A percentile compares a stretch with the other conserved stretches of the same genome.
Conservation (phyloP, 305 asterid species). For the Fraxinus platypoda region DNA sequence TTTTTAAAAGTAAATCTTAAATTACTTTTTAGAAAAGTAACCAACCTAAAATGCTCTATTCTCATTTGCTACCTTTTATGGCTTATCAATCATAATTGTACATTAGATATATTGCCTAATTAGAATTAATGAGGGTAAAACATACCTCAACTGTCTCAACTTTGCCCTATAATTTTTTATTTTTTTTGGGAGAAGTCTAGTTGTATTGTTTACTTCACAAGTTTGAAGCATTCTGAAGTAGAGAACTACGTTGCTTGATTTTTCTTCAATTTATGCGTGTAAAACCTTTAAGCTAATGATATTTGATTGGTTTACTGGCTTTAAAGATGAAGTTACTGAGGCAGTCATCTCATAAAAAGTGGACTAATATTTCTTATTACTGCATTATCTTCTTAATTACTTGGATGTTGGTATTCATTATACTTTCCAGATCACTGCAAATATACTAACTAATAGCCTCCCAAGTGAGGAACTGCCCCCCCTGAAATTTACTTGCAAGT, state of each 20-base stretch:
- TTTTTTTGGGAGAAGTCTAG: not conserved
- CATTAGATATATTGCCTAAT: not conserved
- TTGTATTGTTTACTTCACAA: not conserved
- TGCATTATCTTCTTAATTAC: not conserved
- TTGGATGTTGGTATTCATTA: not conserved
- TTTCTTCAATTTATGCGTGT: not conserved
- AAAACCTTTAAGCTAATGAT: not conserved
- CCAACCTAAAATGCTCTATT: not conserved
- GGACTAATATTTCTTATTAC: not conserved
- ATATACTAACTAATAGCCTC: not conserved
- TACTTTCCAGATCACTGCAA: not conserved
- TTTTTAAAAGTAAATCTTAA: not conserved
- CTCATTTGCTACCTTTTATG: not conserved
- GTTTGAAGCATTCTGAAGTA: not conserved
- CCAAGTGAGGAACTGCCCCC: not conserved
- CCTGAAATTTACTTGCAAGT: not conserved
- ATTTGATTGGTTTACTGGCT: not conserved
- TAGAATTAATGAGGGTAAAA: not conserved
- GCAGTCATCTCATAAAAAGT: not conserved
- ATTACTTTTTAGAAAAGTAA: not conserved
- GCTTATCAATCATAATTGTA: not conserved
- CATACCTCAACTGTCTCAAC: not conserved
- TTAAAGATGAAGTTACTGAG: not conserved
- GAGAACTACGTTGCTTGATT: not conserved
- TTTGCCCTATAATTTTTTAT: not conserved